Evolutionary conservation across 164 flowering plant genomes (phyloP), one percentile per base, ranked within the genome.

Genomic region (Cinnamomum micranthum): DNA sequence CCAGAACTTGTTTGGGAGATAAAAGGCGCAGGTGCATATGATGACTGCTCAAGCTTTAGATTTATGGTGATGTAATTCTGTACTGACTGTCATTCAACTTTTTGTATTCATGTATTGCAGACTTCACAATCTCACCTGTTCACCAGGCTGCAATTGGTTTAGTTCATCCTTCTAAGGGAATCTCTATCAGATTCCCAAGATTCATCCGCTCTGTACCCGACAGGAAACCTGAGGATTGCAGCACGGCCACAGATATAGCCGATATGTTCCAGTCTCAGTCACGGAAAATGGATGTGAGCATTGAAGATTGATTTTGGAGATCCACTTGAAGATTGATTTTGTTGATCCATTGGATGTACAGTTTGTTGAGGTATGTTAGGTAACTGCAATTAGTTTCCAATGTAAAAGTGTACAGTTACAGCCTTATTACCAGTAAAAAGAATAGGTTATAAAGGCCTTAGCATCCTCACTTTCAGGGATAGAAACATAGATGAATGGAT

Each of bases 1-100:
- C 84, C 95, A 0, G 93, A 89, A 80, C 82, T 94, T 75, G 96
- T 94, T 27, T 94, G 97, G 98, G 92, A 85, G 80, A 91, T 94
- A 72, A 86, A 85, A 81, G 97, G 97, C 72, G 94, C 98, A 80
- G 82, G 85, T 82, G 60, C 41, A 22, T 58, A 33, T 12, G 20
- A 50, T 28, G 69, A 25, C n/a, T 33, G 17, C 58, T 23, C 50
- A 52, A 51, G 23, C 52, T 74, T 67, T 33, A 17, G 17, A 2
- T 31, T 31, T 19, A 67, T 31, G 41, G 47, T 28, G 33, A 25
- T 33, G 13, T 20, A 33, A 22, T 58, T 33, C 31, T 28, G 27
- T 27, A 10, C 50, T 3, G 11, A 31, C 7, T 68, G 25, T 41
- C 62, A 11, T 55, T 50, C 33, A 13, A 52, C 3, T 67, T 14